These are phyloP conservation scores for Rhododendron vialii DNA, from an alignment of 148 eudicot genomes.

Conservation along the genomic window DNA sequence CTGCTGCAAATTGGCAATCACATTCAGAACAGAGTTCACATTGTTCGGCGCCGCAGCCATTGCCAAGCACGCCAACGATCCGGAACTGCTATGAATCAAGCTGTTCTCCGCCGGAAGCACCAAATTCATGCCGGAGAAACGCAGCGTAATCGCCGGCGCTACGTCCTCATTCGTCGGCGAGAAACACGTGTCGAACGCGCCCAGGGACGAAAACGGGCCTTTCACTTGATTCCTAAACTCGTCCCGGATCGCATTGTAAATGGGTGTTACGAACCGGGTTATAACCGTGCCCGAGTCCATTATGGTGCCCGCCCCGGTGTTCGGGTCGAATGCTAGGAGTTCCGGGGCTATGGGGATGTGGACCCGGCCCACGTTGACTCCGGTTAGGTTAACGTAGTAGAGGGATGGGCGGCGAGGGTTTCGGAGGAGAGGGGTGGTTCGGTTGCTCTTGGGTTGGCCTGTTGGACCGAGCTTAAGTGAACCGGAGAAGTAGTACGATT, in stretches of 20 bases:
- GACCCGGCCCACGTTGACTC: slow-evolving; percentile 62
- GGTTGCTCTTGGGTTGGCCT: slow-evolving; percentile 60
- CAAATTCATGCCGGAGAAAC: slow-evolving; percentile 57
- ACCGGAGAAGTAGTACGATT: slow-evolving; percentile 89
- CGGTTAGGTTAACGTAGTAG: slow-evolving; percentile 82
- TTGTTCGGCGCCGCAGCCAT: slow-evolving; percentile 67
- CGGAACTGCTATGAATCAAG: slow-evolving; percentile 73
- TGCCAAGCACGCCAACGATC: slow-evolving; percentile 65
- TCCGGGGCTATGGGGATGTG: slow-evolving; percentile 49
- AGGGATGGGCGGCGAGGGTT: slow-evolving; percentile 80
- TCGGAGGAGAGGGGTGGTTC: slow-evolving; percentile 66
- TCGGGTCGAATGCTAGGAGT: slow-evolving; percentile 54
- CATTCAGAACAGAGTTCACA: slow-evolving; percentile 65
- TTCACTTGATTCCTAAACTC: slow-evolving; percentile 60
- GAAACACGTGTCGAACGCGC: slow-evolving; percentile 87
- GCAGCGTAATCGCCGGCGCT: slow-evolving; percentile 58
- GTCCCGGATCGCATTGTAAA: slow-evolving; percentile 52
- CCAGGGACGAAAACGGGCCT: slow-evolving; percentile 62
- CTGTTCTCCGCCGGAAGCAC: slow-evolving; percentile 69
- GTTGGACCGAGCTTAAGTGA: slow-evolving; percentile 73
- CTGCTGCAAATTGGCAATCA: slow-evolving; percentile 84
- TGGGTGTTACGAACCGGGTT: slow-evolving; percentile 65
- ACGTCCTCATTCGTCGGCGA: slow-evolving; percentile 44
- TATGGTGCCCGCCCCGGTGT: slow-evolving; percentile 72
- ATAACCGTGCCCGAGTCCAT: slow-evolving; percentile 86